A percentile compares a stretch with the other conserved stretches of the same genome.
These are phyloP conservation scores for Yamadazyma insecticola DNA, from an alignment of 805 yeast species.

Conservation along the genomic window DNA sequence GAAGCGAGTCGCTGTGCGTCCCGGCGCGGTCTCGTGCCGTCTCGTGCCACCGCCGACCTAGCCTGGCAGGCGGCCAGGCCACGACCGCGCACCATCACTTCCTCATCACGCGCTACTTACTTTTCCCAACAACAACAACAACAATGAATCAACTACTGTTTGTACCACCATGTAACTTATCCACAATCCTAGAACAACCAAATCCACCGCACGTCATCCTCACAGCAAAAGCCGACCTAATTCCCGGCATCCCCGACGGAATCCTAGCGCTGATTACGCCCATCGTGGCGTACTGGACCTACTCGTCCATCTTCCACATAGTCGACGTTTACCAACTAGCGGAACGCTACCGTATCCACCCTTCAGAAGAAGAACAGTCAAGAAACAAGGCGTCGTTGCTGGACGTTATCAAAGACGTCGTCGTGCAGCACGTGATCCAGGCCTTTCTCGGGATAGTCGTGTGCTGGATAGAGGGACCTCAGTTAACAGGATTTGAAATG, in stretches of 20 bases:
- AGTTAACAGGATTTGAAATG: constrained; percentile 49
- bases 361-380: constrained; percentile 74
- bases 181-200: no score
- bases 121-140: no score
- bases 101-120: no score
- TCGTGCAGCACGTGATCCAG: constrained; percentile 82
- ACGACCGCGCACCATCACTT: no score
- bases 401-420: constrained; percentile 77
- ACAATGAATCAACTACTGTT: no score
- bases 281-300: constrained; percentile 77
- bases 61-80: no score
- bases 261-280: constrained; percentile 70
- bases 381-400: constrained; percentile 69
- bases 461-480: constrained; percentile 52
- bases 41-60: no score
- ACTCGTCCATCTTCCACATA: constrained; percentile 67
- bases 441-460: constrained; percentile 60
- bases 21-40: no score
- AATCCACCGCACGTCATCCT: constrained; percentile 12
- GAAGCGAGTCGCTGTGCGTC: no score
- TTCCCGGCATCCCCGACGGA: constrained; percentile 67
- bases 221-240: constrained; percentile 36
- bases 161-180: no score
- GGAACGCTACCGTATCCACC: constrained; percentile 84
- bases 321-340: constrained; percentile 73